A percentile compares a stretch with the other conserved stretches of the same genome.
Conservation (phyloP, 352 stramenopile genomes). For the Globisporangium paroecandrum region DNA sequence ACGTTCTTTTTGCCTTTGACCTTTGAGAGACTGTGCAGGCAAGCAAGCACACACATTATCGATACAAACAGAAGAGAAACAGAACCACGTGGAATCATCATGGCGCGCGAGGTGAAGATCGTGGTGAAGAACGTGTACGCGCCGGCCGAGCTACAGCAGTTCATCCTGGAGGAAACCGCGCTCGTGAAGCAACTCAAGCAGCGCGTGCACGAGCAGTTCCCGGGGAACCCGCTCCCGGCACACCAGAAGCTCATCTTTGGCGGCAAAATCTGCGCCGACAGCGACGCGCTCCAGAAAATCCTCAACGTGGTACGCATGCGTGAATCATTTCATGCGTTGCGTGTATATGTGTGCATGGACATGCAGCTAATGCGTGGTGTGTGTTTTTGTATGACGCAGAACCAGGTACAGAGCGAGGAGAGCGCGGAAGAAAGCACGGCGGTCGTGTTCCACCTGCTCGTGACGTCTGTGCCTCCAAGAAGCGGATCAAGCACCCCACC, state of each 20-base stretch:
- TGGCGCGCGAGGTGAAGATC: slow-evolving; percentile 47
- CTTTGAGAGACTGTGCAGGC: background rate
- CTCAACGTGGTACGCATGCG: slow-evolving; percentile 18
- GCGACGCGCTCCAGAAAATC: slow-evolving; percentile 36
- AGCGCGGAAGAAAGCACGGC: slow-evolving; percentile 25
- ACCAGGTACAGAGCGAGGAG: slow-evolving; percentile 35
- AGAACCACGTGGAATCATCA: slow-evolving; percentile 5
- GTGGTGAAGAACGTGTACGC: slow-evolving; percentile 83
- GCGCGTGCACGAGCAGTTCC: slow-evolving; percentile 46
- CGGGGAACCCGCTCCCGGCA: slow-evolving; percentile 34
- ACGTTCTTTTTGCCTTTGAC: background rate
- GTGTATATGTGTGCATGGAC: background rate
- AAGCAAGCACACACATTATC: background rate
- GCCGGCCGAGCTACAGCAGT: slow-evolving; percentile 43
- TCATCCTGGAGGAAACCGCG: slow-evolving; percentile 32
- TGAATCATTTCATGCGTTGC: too few species aligned
- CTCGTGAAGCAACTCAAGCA: slow-evolving; percentile 62
- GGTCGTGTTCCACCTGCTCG: slow-evolving; percentile 75
- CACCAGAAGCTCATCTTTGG: slow-evolving; percentile 86
- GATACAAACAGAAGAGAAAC: background rate
- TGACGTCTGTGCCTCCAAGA: slow-evolving; percentile 30
- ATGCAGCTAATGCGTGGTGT: background rate
- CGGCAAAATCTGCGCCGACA: slow-evolving; percentile 80
- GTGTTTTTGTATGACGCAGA: slow-evolving; percentile 15
- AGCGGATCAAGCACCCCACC: slow-evolving; percentile 21